phyloP scores from a whole-genome alignment of 2,329 filamentous ascomycete genomes.

The Ophiostoma australiae region DNA sequence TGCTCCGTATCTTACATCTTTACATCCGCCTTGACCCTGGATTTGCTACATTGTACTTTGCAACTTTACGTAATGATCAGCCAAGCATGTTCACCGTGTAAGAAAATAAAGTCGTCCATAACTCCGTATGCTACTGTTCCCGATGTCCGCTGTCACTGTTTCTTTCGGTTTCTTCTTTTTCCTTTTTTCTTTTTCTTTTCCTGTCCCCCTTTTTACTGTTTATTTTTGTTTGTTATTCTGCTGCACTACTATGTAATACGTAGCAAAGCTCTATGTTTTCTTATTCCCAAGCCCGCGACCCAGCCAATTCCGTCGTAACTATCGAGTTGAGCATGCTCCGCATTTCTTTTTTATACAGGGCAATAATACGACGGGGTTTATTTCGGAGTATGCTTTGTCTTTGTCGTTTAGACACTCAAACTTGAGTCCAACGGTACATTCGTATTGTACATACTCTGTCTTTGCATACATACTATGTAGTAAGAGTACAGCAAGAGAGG shows the following conservation, averaged over 20 bases:
- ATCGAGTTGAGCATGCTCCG: not conserved
- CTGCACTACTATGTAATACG: not conserved
- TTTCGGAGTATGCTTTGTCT: not conserved
- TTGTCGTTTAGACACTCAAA: not conserved
- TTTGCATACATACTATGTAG: not conserved
- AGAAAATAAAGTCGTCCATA: not conserved
- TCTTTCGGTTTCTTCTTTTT: not conserved
- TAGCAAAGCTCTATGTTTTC: not conserved
- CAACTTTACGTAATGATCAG: not conserved
- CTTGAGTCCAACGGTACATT: not conserved
- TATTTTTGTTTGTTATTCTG: not conserved
- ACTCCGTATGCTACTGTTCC: not conserved
- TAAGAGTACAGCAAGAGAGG: too few species aligned
- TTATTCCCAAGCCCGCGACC: not conserved
- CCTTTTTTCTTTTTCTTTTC: not conserved
- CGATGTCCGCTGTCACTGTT: not conserved
- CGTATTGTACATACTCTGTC: not conserved
- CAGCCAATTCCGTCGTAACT: conserved; percentile 2
- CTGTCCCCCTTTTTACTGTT: not conserved
- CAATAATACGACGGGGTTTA: conserved; percentile 6
- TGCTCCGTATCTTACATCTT: not conserved
- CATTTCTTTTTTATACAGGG: not conserved
- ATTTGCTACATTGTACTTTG: not conserved
- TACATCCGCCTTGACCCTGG: not conserved
- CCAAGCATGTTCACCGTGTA: not conserved